These are phyloP conservation scores for Pichia sp. DNA, from an alignment of 1,139 yeast genomes.

Conservation along the genomic window DNA sequence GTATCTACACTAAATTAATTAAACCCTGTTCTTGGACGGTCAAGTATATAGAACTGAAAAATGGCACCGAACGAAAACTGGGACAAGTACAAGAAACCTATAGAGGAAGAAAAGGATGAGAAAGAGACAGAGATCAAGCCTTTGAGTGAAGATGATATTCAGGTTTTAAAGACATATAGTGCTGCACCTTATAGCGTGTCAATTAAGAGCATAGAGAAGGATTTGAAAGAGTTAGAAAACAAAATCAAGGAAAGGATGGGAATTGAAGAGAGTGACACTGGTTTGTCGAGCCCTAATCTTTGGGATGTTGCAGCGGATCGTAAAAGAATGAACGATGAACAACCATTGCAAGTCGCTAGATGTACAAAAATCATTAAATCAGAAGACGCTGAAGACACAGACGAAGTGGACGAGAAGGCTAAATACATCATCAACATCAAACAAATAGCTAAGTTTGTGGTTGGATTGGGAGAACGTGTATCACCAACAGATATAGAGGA, in stretches of 20 bases:
- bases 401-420: constrained; percentile 67
- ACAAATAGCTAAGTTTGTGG: constrained; percentile 97
- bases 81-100: constrained; percentile 92
- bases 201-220: constrained; percentile 78
- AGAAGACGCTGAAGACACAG: constrained; percentile 23
- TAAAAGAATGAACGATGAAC: constrained; percentile 89
- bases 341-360: constrained; percentile 95
- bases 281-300: constrained; percentile 88
- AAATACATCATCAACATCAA: constrained; percentile 94
- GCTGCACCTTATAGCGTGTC: constrained; percentile 91
- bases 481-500: constrained; percentile 98
- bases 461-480: constrained; percentile 91
- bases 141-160: constrained; percentile 92
- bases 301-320: constrained; percentile 98
- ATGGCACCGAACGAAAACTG: constrained; percentile 92
- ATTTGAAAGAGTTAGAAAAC: constrained; percentile 74
- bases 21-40: no score
- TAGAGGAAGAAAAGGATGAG: constrained; percentile 50
- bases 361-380: constrained; percentile 93
- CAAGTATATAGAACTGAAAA: constrained; percentile 10
- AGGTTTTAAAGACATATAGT: constrained; percentile 92
- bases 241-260: constrained; percentile 93
- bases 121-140: constrained; percentile 77
- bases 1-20: no score
- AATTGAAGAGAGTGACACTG: constrained; percentile 91